Conservation (phyloP, 2,329 filamentous ascomycete species). For the Rhynchosporium secalis region DNA sequence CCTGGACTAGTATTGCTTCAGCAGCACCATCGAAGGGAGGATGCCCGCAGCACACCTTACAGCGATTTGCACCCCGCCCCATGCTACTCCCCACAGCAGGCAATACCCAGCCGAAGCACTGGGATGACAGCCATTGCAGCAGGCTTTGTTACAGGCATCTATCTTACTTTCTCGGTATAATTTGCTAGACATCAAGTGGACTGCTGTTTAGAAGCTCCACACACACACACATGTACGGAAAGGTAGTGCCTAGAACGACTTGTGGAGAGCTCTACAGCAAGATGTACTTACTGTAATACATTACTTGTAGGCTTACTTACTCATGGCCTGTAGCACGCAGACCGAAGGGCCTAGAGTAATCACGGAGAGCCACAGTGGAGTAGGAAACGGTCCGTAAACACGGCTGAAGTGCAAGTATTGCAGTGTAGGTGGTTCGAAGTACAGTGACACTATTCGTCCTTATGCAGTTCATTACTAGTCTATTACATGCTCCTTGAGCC, state of each 20-base stretch:
- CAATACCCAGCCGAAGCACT: slow-evolving; percentile 1
- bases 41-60: not conserved
- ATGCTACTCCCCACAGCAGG: slow-evolving; percentile 3
- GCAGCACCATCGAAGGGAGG: not conserved
- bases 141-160: slow-evolving; percentile 6
- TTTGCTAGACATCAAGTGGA: slow-evolving; percentile 8
- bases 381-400: slow-evolving; percentile 9
- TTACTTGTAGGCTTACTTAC: too few species aligned
- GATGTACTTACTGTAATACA: not conserved
- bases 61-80: not conserved
- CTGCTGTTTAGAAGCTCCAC: slow-evolving; percentile 10
- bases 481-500: not conserved
- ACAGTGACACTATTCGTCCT: slow-evolving; percentile 1
- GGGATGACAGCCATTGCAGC: not conserved
- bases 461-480: not conserved
- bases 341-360: not conserved
- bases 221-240: slow-evolving; percentile 2
- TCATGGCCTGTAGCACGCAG: too few species aligned
- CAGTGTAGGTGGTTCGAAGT: slow-evolving; percentile 1
- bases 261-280: not conserved
- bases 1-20: slow-evolving; percentile 3
- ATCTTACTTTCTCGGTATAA: slow-evolving; percentile 14
- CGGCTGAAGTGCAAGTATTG: not conserved
- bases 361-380: not conserved
- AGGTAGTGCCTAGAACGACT: too few species aligned